Evolutionary conservation across 306 rosid species (phyloP).

Genomic region (Gleditsia sinensis): DNA sequence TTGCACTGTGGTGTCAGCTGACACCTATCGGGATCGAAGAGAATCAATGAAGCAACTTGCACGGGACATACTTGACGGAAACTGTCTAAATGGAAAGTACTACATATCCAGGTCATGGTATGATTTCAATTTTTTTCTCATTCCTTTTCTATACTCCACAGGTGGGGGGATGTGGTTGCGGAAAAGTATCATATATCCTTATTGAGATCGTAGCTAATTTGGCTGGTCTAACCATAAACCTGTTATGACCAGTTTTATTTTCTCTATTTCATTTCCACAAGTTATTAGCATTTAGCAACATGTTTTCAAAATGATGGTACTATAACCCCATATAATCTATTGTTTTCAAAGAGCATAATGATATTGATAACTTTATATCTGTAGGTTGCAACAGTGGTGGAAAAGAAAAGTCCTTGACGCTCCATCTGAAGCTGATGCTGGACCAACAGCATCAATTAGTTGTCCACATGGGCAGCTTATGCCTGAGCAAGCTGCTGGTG

Average conservation of each 20-base stretch:
- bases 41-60: constrained; percentile 76
- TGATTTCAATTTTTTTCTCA: constrained; percentile 35
- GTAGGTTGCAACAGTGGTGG: constrained; percentile 96
- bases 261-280: not conserved
- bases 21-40: constrained; percentile 76
- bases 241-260: not conserved
- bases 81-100: constrained; percentile 57
- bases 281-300: not conserved
- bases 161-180: not conserved
- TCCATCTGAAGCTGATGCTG: constrained; percentile 94
- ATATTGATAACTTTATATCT: constrained; percentile 29
- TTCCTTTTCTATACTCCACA: no score
- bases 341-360: not conserved
- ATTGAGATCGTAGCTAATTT: constrained; percentile 15
- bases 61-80: constrained; percentile 67
- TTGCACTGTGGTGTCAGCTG: constrained; percentile 66
- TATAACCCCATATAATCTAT: not conserved
- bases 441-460: constrained; percentile 75
- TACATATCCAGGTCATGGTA: constrained; percentile 82
- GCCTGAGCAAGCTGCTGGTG: constrained; percentile 94
- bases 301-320: not conserved
- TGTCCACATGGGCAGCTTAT: constrained; percentile 87
- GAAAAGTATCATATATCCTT: not conserved
- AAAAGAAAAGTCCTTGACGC: constrained; percentile 91
- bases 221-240: not conserved